Conservation (phyloP, 306 rosid species). For the Macrotyloma uniflorum region DNA sequence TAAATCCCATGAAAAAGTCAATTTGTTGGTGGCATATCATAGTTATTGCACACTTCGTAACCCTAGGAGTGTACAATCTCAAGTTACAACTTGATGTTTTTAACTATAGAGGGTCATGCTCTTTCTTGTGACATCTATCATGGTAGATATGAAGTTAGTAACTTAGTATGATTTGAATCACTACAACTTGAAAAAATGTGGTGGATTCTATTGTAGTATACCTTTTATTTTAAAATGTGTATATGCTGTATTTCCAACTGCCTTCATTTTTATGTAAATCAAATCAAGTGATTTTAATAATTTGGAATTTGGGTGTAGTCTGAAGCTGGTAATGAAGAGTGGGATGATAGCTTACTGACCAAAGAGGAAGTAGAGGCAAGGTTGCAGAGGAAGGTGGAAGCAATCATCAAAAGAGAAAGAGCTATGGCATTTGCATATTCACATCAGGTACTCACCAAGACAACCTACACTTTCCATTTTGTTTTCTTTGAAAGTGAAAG, state of each 20-base stretch:
- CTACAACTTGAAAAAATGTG: not conserved
- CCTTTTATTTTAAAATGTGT: slow-evolving; percentile 21
- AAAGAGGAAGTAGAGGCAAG: slow-evolving; percentile 90
- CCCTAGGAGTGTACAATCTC: slow-evolving; percentile 1
- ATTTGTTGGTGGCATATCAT: not conserved
- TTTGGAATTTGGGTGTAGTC: slow-evolving; percentile 56
- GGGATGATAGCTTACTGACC: slow-evolving; percentile 93
- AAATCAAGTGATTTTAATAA: slow-evolving; percentile 26
- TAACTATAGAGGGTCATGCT: slow-evolving; percentile 18
- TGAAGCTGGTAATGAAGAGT: slow-evolving; percentile 77
- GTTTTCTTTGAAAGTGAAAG: not conserved
- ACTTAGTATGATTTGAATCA: not conserved
- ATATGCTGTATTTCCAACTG: slow-evolving; percentile 24
- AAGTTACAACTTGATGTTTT: slow-evolving; percentile 18
- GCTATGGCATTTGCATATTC: slow-evolving; percentile 97
- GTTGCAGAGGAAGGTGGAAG: slow-evolving; percentile 88
- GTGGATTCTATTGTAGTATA: not conserved
- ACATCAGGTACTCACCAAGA: slow-evolving; percentile 64
- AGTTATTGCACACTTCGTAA: not conserved
- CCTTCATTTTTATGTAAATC: slow-evolving; percentile 14
- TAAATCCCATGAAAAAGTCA: not conserved
- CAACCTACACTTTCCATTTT: slow-evolving; percentile 14
- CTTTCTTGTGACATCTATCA: not conserved
- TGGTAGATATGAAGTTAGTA: not conserved
- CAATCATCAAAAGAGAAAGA: slow-evolving; percentile 89